phyloP scores from a whole-genome alignment of 305 asterid species.

The Fraxinus platypoda region DNA sequence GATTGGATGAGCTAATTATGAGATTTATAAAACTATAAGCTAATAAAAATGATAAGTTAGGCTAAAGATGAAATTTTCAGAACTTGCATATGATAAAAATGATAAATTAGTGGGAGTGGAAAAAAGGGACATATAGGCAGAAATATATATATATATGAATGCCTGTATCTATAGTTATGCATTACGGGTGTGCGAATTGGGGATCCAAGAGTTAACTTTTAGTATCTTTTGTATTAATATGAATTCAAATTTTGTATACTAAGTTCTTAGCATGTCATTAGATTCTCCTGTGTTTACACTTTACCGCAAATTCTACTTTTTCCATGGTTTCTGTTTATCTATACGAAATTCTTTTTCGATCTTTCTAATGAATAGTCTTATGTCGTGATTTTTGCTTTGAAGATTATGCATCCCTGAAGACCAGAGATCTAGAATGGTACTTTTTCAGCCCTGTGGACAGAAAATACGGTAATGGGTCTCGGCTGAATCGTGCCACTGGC shows the following conservation, averaged over 20 bases:
- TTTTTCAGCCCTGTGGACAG: conserved; percentile 82
- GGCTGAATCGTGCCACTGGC: conserved; percentile 86
- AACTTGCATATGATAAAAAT: background rate
- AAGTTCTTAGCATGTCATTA: background rate
- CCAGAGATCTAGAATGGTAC: conserved; percentile 84
- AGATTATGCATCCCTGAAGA: conserved; percentile 47
- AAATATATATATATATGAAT: background rate
- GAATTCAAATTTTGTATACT: background rate
- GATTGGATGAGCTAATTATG: background rate
- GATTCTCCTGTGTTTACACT: background rate
- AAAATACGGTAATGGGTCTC: conserved; percentile 62
- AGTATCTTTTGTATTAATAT: background rate
- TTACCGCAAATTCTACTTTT: background rate
- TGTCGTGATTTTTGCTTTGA: background rate
- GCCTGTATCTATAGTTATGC: background rate
- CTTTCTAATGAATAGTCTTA: background rate
- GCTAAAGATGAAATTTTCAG: background rate
- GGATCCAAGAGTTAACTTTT: background rate
- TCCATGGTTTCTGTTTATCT: background rate
- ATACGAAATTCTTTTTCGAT: background rate
- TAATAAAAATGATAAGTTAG: background rate
- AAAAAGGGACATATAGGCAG: background rate
- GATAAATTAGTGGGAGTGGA: background rate
- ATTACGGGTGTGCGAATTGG: background rate
- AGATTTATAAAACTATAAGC: background rate